Conservation (phyloP, 352 stramenopile genomes). For the Phytopythium ostracodes region DNA sequence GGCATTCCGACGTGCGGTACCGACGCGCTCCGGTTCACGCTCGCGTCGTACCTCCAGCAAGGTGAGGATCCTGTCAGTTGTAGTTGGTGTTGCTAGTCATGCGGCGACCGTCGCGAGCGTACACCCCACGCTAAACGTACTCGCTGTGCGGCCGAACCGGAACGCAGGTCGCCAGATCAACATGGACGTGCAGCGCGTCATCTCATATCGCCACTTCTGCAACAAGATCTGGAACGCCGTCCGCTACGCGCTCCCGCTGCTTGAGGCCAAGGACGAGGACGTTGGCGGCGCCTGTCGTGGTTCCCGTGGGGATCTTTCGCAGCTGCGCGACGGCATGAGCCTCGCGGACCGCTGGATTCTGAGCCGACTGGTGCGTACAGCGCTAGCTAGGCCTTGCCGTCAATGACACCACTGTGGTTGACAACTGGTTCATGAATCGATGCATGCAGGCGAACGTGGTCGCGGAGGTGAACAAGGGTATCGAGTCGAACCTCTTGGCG, state of each 20-base stretch:
- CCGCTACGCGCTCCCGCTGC: slow-evolving; percentile 64
- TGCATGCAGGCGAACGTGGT: slow-evolving; percentile 48
- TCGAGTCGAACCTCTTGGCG: slow-evolving; percentile 67
- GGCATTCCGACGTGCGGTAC: slow-evolving; percentile 98
- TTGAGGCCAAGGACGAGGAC: slow-evolving; percentile 17
- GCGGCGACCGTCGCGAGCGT: too few species aligned
- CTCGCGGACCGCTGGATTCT: slow-evolving; percentile 82
- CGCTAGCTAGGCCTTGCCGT: too few species aligned
- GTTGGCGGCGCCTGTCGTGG: background rate
- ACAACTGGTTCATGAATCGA: background rate
- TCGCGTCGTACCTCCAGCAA: slow-evolving; percentile 94
- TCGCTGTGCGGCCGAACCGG: too few species aligned
- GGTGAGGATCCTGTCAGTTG: too few species aligned
- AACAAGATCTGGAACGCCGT: slow-evolving; percentile 90
- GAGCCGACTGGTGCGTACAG: slow-evolving; percentile 58
- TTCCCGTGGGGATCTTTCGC: slow-evolving; percentile 16
- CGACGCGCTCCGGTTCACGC: slow-evolving; percentile 96
- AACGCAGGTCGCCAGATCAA: slow-evolving; percentile 76
- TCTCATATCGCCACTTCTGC: slow-evolving; percentile 85
- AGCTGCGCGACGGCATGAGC: slow-evolving; percentile 38
- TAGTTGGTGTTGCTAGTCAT: too few species aligned
- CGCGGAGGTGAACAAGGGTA: slow-evolving; percentile 51
- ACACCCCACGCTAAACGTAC: too few species aligned
- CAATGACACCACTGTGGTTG: too few species aligned
- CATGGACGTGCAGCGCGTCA: slow-evolving; percentile 82